Percentiles rank a stretch among this genome's conserved stretches.
phyloP scores from a whole-genome alignment of 768 basidiomycete species.

The Boletales sp. region DNA sequence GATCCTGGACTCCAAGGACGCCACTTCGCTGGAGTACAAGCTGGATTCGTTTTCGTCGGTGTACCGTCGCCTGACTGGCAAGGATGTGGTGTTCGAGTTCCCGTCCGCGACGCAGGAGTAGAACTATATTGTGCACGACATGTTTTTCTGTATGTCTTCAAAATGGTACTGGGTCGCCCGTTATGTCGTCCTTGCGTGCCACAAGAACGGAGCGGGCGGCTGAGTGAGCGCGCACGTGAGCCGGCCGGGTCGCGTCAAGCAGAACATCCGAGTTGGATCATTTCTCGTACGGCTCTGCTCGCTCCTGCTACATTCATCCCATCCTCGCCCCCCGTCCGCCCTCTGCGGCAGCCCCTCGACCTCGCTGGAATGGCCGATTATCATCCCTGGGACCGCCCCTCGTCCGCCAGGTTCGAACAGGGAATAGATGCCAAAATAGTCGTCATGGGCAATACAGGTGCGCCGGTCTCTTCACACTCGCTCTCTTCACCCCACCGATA shows the following conservation, averaged over 20 bases:
- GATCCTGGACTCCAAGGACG: conserved; percentile 96
- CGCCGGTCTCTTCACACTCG: conserved; percentile 16
- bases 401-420: conserved; percentile 68
- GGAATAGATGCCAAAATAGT: conserved; percentile 95
- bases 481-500: conserved; percentile 11
- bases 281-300: conserved; percentile 22
- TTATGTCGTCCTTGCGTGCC: conserved; percentile 26
- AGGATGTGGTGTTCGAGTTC: conserved; percentile 95
- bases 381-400: conserved; percentile 61
- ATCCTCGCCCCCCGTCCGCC: conserved; percentile 35
- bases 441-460: conserved; percentile 82
- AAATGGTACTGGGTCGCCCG: conserved; percentile 29
- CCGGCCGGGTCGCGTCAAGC: conserved; percentile 28
- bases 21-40: conserved; percentile 99
- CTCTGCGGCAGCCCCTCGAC: conserved; percentile 42
- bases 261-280: conserved; percentile 22
- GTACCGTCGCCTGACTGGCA: conserved; percentile 92
- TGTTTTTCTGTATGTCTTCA: conserved; percentile 26
- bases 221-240: conserved; percentile 28
- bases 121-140: conserved; percentile 34
- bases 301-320: conserved; percentile 30
- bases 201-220: conserved; percentile 21
- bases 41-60: conserved; percentile 98
- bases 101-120: conserved; percentile 73
- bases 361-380: conserved; percentile 51